A percentile compares a stretch with the other conserved stretches of the same genome.
phyloP scores from a whole-genome alignment of 2,329 filamentous ascomycete species.

The Trichoderma polysporum region DNA sequence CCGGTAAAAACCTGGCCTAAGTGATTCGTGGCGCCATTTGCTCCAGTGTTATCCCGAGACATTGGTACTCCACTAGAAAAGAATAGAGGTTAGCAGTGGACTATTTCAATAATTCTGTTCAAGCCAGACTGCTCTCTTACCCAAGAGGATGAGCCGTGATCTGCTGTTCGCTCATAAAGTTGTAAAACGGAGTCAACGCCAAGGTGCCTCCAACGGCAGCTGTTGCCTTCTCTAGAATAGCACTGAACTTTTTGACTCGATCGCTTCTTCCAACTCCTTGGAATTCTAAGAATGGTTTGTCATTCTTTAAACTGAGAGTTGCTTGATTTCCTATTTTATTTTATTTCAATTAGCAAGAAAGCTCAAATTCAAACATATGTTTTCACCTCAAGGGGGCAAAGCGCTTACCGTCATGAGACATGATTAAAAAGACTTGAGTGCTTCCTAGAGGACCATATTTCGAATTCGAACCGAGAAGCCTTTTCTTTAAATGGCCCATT shows the following conservation, averaged over 20 bases:
- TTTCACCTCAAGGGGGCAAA: rapidly evolving
- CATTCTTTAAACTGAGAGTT: constrained; percentile 56
- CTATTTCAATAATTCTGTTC: background rate
- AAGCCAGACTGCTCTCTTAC: constrained; percentile 33
- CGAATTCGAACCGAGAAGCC: constrained; percentile 59
- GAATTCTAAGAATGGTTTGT: constrained; percentile 60
- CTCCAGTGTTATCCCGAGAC: constrained; percentile 57
- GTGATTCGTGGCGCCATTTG: constrained; percentile 60
- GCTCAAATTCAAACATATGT: background rate
- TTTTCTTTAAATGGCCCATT: constrained; percentile 40
- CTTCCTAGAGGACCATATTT: constrained; percentile 55
- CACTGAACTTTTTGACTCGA: constrained; percentile 54
- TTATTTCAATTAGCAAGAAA: background rate
- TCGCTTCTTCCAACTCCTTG: constrained; percentile 56
- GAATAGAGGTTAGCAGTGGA: background rate
- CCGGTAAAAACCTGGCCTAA: constrained; percentile 60
- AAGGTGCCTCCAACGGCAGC: constrained; percentile 59
- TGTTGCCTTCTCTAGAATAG: constrained; percentile 53
- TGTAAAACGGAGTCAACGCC: constrained; percentile 57
- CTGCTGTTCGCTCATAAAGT: constrained; percentile 55
- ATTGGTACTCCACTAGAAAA: constrained; percentile 58
- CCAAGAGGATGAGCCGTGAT: constrained; percentile 65
- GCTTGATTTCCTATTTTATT: constrained; percentile 53
- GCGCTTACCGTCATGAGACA: constrained; percentile 61
- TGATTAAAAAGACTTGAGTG: constrained; percentile 64